Evolutionary conservation across 1,284 basidiomycete species (phyloP).

Genomic region (Ceratobasidium sp.): DNA sequence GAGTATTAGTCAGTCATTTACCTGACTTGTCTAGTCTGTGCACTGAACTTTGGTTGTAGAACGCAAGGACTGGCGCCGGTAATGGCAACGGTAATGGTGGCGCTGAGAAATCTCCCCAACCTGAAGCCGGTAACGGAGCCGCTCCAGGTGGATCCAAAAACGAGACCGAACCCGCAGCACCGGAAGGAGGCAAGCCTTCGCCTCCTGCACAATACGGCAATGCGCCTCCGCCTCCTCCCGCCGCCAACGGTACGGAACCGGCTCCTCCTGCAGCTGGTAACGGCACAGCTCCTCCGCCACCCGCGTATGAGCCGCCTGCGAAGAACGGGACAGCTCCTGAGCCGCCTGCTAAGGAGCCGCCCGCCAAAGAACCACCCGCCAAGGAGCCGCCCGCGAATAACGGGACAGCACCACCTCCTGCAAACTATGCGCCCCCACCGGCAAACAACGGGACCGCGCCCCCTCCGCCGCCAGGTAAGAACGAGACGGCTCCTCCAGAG

Average conservation of each 20-base stretch:
- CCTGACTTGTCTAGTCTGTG: neutral
- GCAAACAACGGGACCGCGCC: neutral
- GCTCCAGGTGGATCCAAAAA: conserved; percentile 1
- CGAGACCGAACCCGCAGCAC: conserved; percentile 7
- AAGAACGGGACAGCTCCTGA: neutral
- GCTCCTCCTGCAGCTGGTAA: conserved; percentile 3
- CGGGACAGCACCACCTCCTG: neutral
- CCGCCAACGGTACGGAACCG: neutral
- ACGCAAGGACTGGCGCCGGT: neutral
- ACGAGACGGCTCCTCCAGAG: neutral
- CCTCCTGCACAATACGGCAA: neutral
- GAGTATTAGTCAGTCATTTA: neutral
- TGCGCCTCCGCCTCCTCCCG: neutral
- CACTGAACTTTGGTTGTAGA: neutral
- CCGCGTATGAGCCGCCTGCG: neutral
- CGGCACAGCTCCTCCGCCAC: neutral
- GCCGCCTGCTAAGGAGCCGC: too few relatives aligned
- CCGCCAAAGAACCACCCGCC: neutral
- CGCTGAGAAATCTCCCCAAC: neutral
- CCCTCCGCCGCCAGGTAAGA: neutral
- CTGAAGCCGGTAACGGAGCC: neutral
- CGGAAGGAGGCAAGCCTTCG: neutral
- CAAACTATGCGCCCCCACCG: neutral
- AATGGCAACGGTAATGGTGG: too few relatives aligned
- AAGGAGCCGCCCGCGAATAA: neutral